Conservation (phyloP, 441 rosid genomes). For the Erysimum cheiri region DNA sequence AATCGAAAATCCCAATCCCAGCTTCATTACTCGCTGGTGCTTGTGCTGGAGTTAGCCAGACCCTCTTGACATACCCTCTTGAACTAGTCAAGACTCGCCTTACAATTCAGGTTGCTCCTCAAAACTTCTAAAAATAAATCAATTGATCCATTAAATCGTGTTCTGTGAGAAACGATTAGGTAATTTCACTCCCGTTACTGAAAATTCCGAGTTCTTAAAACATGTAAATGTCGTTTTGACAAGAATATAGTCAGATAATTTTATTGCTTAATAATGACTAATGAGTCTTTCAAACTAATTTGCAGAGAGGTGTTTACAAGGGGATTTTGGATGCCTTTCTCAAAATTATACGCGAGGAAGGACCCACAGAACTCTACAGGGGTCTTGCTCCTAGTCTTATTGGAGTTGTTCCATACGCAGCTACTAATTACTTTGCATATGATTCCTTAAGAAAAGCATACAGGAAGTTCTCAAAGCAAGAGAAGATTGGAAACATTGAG, state of each 20-base stretch:
- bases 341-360: conserved; percentile 79
- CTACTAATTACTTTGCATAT: conserved; percentile 93
- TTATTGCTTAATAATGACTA: background rate
- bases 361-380: conserved; percentile 83
- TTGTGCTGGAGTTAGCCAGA: conserved; percentile 98
- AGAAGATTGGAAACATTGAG: conserved; percentile 85
- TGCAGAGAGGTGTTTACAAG: conserved; percentile 85
- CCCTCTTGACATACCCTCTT: conserved; percentile 91
- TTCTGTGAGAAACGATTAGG: background rate
- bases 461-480: conserved; percentile 67
- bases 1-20: conserved; percentile 72
- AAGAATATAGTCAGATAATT: background rate
- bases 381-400: conserved; percentile 96
- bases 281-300: conserved; percentile 31
- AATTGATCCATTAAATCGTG: background rate
- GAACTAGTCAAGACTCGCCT: conserved; percentile 92
- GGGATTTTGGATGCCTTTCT: conserved; percentile 80
- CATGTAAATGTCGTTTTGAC: conserved; percentile 1
- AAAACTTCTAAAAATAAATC: background rate
- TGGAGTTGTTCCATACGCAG: conserved; percentile 96
- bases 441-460: conserved; percentile 84
- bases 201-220: background rate
- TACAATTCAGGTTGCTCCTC: conserved; percentile 75
- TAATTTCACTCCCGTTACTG: background rate
- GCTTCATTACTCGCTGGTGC: conserved; percentile 95